Evolutionary conservation across 768 basidiomycete genomes (phyloP).

Genomic region (Candolleomyces eurysporus): DNA sequence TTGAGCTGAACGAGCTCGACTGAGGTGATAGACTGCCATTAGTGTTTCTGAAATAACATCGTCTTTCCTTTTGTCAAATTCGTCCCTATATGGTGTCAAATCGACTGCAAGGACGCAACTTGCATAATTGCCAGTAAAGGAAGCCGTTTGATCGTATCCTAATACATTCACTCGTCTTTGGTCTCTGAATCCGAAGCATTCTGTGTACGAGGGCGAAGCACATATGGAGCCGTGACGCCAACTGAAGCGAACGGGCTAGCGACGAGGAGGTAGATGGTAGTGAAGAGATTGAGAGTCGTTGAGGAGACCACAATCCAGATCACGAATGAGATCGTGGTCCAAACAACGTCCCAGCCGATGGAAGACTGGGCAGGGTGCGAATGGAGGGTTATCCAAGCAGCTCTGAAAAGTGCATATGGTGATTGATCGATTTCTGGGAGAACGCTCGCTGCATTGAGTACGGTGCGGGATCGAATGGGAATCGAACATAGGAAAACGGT

Average conservation of each 20-base stretch:
- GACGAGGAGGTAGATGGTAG: neutral
- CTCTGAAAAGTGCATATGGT: constrained; percentile 19
- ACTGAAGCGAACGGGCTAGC: neutral
- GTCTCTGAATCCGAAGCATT: neutral
- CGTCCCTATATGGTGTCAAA: too few relatives aligned
- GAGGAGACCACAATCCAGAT: constrained; percentile 27
- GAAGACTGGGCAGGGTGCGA: constrained; percentile 61
- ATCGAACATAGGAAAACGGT: constrained; percentile 29
- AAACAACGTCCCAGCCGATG: constrained; percentile 64
- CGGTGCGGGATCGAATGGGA: constrained; percentile 34
- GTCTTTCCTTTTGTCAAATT: too few relatives aligned
- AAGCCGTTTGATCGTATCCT: too few relatives aligned
- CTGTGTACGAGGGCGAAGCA: neutral
- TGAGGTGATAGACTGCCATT: too few relatives aligned
- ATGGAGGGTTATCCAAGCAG: constrained; percentile 37
- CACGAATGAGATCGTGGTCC: constrained; percentile 46
- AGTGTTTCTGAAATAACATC: too few relatives aligned
- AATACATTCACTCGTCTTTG: neutral
- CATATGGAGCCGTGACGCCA: neutral
- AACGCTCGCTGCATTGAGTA: constrained; percentile 19
- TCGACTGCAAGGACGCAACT: too few relatives aligned
- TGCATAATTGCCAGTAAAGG: too few relatives aligned
- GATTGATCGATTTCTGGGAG: constrained; percentile 14
- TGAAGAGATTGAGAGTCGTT: neutral
- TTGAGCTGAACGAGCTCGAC: too few relatives aligned